These are phyloP conservation scores for Phoenix roebelenii DNA, from an alignment of 176 grass and related monocot genomes.

Conservation along the genomic window DNA sequence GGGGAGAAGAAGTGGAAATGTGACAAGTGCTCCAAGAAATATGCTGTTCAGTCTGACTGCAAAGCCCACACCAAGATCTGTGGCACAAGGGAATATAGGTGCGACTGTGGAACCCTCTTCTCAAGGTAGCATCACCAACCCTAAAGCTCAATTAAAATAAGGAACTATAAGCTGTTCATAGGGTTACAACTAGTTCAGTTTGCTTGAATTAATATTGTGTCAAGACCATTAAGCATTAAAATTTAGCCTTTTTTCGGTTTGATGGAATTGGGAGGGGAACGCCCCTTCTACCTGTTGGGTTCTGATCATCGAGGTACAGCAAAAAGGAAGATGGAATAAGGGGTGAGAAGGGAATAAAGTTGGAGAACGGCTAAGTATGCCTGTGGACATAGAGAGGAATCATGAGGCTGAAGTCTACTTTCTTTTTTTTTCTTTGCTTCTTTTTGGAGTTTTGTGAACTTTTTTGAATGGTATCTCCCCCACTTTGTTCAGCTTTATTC, in stretches of 20 bases:
- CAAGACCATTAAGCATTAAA: too few relatives aligned
- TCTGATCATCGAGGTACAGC: too few relatives aligned
- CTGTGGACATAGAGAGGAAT: not conserved
- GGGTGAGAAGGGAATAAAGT: too few relatives aligned
- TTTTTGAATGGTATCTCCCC: not conserved
- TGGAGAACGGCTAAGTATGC: not conserved
- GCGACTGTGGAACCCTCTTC: slow-evolving; percentile 21
- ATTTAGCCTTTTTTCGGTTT: too few relatives aligned
- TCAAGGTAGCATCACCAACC: not conserved
- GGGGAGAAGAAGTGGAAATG: slow-evolving; percentile 28
- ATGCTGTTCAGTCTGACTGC: slow-evolving; percentile 18
- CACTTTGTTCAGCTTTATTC: not conserved
- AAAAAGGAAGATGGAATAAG: too few relatives aligned
- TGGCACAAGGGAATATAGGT: slow-evolving; percentile 20
- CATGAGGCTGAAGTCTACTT: slow-evolving; percentile 1
- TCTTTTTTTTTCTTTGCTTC: not conserved
- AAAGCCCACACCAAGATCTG: slow-evolving; percentile 24
- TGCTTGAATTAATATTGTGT: too few relatives aligned
- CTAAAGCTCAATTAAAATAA: too few relatives aligned
- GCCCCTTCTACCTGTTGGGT: too few relatives aligned
- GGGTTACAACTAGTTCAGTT: too few relatives aligned
- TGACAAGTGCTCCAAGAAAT: slow-evolving; percentile 23
- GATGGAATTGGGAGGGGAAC: too few relatives aligned
- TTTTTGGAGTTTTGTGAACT: not conserved
- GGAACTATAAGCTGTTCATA: too few relatives aligned